Evolutionary conservation across 2,329 filamentous ascomycete genomes (phyloP), one percentile per base, ranked within the genome.

Genomic region (Fusarium veterinarium): DNA sequence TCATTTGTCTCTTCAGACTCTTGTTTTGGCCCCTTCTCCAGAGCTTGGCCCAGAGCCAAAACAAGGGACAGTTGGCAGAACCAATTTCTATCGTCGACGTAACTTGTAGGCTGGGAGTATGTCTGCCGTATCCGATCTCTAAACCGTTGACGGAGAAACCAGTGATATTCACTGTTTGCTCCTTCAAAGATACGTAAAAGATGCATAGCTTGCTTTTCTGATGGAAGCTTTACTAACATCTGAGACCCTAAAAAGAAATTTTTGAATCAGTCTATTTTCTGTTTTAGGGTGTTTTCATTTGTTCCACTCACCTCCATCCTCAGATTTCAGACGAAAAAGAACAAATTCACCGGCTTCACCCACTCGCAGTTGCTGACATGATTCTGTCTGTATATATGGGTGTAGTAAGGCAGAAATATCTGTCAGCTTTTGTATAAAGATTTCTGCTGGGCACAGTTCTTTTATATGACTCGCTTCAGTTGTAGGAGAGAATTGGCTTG

Each of bases 351-450:
- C n/a, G 7, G 14, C 14, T 35, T 60, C 25, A 4, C 23, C 25
- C 3, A 40, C 11, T n/a, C 41, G 35, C 1, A 62, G 10, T 2
- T 20, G 33, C 28, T 35, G 53, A 8, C 60, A 62, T 14, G 33
- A 33, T 8, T 45, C 25, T 1, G 35, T 23, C 5, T 46, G 53
- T 28, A 62, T 12, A 30, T 40, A 40, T 23, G 60, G 60, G 7
- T 62, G 42, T 9, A 62, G 10, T 9, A 60, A 35, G 4, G 53
- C 41, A 48, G 60, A 62, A 13, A 62, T 20, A 0, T 40, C 28
- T 23, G 38, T 35, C 9, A 62, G 8, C 42, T 48, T 62, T 5
- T 41, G 41, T 19, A 60, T 57, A 35, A 62, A 62, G 10, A 35
- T 23, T 20, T 62, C 35, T 14, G 53, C 53, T 8, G 60, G 41